phyloP scores from a whole-genome alignment of 305 asterid species.

The Striga hermonthica region DNA sequence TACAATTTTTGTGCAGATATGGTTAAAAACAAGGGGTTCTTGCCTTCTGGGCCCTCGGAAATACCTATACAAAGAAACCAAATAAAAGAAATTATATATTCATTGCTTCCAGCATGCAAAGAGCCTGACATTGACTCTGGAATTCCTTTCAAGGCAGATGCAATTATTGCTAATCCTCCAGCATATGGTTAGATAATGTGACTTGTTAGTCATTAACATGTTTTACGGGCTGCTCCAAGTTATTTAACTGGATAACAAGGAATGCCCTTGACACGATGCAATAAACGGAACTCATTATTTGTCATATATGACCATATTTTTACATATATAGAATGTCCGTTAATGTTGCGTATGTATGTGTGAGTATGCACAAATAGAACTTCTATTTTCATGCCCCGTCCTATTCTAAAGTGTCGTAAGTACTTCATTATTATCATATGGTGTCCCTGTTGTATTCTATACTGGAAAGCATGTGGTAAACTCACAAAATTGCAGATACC shows the following conservation, averaged over 20 bases:
- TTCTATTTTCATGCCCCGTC: no score
- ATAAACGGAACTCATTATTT: background rate
- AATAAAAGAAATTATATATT: conserved; percentile 77
- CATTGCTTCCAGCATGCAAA: conserved; percentile 82
- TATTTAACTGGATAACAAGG: conserved; percentile 16
- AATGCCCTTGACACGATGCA: background rate
- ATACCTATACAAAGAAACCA: conserved; percentile 79
- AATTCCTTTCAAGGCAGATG: conserved; percentile 85
- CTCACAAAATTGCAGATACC: background rate
- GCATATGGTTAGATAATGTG: conserved; percentile 63
- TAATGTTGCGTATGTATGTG: no score
- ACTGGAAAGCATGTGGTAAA: no score
- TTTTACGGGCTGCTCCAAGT: conserved; percentile 1
- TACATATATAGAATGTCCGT: no score
- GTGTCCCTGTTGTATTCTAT: conserved; percentile 6
- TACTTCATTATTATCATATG: background rate
- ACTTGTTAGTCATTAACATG: background rate
- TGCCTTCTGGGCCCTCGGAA: conserved; percentile 99
- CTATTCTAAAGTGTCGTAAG: no score
- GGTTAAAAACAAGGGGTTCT: conserved; percentile 98
- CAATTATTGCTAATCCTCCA: conserved; percentile 97
- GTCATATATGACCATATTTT: background rate
- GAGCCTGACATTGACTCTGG: conserved; percentile 86
- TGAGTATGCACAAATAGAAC: background rate
- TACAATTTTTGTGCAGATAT: conserved; percentile 56